Evolutionary conservation across 352 stramenopile species (phyloP), one percentile per base, ranked within the genome.

Genomic region (Poterioochromonas sp.): DNA sequence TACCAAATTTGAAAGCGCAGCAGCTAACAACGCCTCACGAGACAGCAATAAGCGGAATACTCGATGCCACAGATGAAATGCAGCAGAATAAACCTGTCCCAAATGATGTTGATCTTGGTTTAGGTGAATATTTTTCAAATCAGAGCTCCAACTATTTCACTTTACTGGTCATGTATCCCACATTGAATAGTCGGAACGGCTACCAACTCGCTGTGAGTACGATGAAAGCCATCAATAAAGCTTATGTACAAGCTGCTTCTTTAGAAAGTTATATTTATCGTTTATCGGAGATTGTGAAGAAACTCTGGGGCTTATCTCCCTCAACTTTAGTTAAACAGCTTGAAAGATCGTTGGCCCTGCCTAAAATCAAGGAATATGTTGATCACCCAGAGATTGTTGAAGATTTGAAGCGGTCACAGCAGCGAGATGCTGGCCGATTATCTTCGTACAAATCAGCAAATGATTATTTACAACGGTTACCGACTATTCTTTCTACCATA

Each of bases 81-180:
- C 5, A 71, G 15, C 12, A 71, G 15, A 29, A n/a, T 71, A 29
- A 49, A 32, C 8, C 12, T 47, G 2, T 71, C 15, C 8, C 49
- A 37, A 18, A n/a, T 51, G 37, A 58, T 26, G 22, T 37, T 3
- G 18, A 54, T 74, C 29, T 58, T 5, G 37, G 3, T 18, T 29
- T 47, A 26, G 65, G 40, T 26, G 41, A 18, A 12, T 34, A 26
- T 0, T 22, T 54, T 11, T 41, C 5, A 12, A 37, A 1, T 8
- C 65, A 54, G 32, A 76, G 69, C 32, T 68, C 12, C n/a, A 11
- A 62, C 11, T 76, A 76, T 63, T 76, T 76, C 39, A 76, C 69
- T 40, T 35, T 40, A 39, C 8, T 76, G 18, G 39, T 76, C 2
- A 76, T 63, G 69, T 40, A 11, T 41, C 69, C 69, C 37, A 34